These are phyloP conservation scores for Karstenula rhodostoma DNA, from an alignment of 2,329 filamentous ascomycete species.

Conservation along the genomic window DNA sequence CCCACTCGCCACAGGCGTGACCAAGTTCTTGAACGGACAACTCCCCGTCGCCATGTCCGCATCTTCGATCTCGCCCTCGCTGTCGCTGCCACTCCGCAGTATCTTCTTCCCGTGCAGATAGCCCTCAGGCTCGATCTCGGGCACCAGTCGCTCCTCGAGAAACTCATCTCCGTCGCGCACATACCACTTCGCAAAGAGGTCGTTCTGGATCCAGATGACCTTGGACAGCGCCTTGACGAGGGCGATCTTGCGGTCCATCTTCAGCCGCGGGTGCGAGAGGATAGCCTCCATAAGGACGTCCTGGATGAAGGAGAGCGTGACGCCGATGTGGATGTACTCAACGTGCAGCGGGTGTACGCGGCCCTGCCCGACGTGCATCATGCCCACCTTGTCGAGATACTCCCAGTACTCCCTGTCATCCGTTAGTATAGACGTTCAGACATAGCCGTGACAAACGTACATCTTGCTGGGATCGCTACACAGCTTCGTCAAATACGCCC, in stretches of 20 bases:
- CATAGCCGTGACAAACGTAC: conserved; percentile 23
- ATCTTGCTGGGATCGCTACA: conserved; percentile 77
- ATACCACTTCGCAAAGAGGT: conserved; percentile 85
- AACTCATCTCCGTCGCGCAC: conserved; percentile 73
- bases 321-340: conserved; percentile 81
- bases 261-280: conserved; percentile 72
- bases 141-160: conserved; percentile 53
- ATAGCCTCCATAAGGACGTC: conserved; percentile 81
- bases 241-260: conserved; percentile 72
- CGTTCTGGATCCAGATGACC: conserved; percentile 88
- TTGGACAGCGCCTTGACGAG: conserved; percentile 80
- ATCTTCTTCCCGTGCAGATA: conserved; percentile 48
- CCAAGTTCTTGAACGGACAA: conserved; percentile 44
- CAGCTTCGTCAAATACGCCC: conserved; percentile 71
- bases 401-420: conserved; percentile 72
- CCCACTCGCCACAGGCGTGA: conserved; percentile 17
- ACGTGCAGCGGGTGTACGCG: conserved; percentile 76
- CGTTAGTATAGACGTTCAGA: background rate
- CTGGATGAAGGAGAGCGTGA: conserved; percentile 76
- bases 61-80: conserved; percentile 40
- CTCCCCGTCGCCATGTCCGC: conserved; percentile 29
- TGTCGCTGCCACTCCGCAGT: conserved; percentile 38
- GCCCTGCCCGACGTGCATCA: conserved; percentile 83
- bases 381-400: conserved; percentile 83
- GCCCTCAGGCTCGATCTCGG: conserved; percentile 47